Base-by-base conservation (phyloP, 2,329 filamentous ascomycete species). In the Hawksworthiomyces lignivorus region DNA sequence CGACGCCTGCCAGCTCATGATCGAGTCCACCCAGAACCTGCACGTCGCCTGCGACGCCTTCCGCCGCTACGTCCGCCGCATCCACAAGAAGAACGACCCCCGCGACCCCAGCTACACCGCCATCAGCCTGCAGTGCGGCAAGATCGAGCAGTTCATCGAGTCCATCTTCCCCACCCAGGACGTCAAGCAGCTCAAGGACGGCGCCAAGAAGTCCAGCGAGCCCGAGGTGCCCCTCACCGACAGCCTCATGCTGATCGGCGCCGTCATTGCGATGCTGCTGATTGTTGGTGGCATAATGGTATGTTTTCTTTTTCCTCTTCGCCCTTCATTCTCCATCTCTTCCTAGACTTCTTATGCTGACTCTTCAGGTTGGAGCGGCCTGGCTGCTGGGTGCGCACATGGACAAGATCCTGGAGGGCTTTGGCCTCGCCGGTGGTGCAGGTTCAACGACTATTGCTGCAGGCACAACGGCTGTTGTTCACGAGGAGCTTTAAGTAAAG, bases 61-160 rank as follows among this genome's bases (percentile, higher is more conserved):
- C 72, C 77, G 77, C 56, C 72, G 65, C 53, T 94, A 94, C 56
- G 72, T 78, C 8, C 79, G 84, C 53, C 79, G 76, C 61, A 97
- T 98, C 61, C 84, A 89, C 57, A 80, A 84, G 70, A 96, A 92
- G 77, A 97, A 96, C 63, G 87, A 89, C 49, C 90, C 92, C 0
- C 80, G 82, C 54, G 92, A 98, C 56, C 92, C 90, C 33, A 90
- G 89, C 60, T 98, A 84, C 67, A 68, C 96, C 34, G 82, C 87
- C 56, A 96, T 98, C 58, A 95, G 88, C 63, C 80, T 88, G 49
- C 83, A 85, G 42, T 94, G 90, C 59, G 90, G 79, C 57, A 88
- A 87, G 84, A 86, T 95, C 50, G 89, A 97, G 62, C 85, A 92
- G 69, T 95, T 94, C 60, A 94, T 97, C 59, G 90, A 97, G 63